Percentiles rank a stretch among this genome's conserved stretches.
Evolutionary conservation across 164 flowering plant genomes (phyloP).

Genomic region (Taxillus chinensis): DNA sequence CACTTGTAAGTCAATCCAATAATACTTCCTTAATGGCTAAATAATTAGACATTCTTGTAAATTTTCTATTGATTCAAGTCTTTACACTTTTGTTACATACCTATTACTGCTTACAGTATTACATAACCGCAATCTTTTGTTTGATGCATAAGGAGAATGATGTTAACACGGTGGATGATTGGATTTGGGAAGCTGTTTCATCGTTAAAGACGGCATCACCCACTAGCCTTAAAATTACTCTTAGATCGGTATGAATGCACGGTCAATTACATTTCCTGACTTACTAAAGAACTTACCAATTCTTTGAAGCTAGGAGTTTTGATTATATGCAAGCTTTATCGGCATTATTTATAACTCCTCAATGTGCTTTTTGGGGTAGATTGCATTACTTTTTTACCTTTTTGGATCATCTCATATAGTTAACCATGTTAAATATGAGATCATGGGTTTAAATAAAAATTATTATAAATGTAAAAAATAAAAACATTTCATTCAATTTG

Average conservation of each 20-base stretch:
- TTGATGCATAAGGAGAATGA: constrained; percentile 42
- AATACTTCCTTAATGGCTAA: background rate
- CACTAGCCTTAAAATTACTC: constrained; percentile 63
- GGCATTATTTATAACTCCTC: too few species aligned
- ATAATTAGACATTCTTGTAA: background rate
- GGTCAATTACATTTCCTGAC: background rate
- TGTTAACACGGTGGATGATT: constrained; percentile 29
- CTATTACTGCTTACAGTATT: background rate
- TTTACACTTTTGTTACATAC: background rate
- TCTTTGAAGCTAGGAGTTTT: too few species aligned
- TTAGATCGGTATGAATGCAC: constrained; percentile 50
- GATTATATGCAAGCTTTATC: too few species aligned
- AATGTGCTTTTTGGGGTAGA: too few species aligned
- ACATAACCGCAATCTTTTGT: constrained; percentile 6
- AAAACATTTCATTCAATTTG: too few species aligned
- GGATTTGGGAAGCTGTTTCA: constrained; percentile 38
- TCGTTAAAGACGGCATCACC: constrained; percentile 76
- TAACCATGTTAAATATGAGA: too few species aligned
- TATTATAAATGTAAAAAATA: too few species aligned
- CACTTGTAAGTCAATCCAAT: constrained; percentile 45
- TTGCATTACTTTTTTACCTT: too few species aligned
- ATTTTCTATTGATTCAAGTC: background rate
- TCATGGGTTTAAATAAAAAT: too few species aligned
- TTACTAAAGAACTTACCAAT: too few species aligned
- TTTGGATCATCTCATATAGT: too few species aligned